Evolutionary conservation across 352 stramenopile species (phyloP), one percentile per base, ranked within the genome.

Genomic region (Globisporangium alternatum): DNA sequence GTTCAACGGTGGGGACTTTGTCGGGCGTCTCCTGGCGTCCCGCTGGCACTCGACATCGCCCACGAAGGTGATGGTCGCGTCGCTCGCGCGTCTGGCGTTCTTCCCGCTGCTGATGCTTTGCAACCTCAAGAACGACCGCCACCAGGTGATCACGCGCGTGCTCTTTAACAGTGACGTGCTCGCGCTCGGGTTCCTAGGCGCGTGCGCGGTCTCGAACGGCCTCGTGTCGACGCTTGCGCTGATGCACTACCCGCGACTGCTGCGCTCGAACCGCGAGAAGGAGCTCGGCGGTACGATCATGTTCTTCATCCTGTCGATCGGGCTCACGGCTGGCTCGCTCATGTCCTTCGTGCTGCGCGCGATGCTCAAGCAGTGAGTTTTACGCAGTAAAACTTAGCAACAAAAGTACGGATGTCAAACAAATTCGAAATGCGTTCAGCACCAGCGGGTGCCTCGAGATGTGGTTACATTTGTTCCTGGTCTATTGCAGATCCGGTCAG

Each of bases 251-350:
- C 80, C 86, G 25, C 62, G 75, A 37, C 43, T 84, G 30, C 76
- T 91, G 22, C 66, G 58, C 33, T 76, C 70, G 35, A 86, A 76
- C 62, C 70, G 70, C 37, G 86, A 89, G 51, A 93, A 93, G 55
- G 82, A 91, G 56, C 51, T 91, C 21, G 79, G 81, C 43, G 81
- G 86, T 43, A 90, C 79, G 31, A 69, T 92, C 69, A 91, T 95
- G 81, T 92, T 93, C 69, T 91, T 93, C 54, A 75, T 90, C 54
- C 69, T 95, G 19, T 91, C 82, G 4, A 65, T 90, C 8, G 86
- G 86, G 13, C 76, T 93, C 58, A 90, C 77, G 3, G 74, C 70
- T 8, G 86, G 86, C 45, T 88, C 83, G 47, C 72, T 95, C 66
- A 83, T 90, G 66, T 90, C 82, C 22, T 95, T 95, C 55, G 75